phyloP scores from a whole-genome alignment of 1,139 yeast species.

The Taphrina communis region DNA sequence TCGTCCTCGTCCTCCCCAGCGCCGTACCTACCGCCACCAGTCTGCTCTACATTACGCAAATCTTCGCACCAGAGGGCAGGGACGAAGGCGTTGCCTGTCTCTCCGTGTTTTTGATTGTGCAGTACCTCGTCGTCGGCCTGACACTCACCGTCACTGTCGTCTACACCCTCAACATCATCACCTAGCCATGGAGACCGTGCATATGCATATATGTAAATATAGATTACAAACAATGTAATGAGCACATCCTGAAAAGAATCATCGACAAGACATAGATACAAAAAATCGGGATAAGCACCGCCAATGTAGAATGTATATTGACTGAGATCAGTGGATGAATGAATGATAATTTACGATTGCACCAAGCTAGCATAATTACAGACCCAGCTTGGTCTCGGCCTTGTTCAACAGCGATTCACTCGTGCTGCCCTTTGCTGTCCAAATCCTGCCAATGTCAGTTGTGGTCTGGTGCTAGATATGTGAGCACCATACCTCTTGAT shows the following conservation, averaged over 20 bases:
- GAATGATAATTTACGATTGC: background rate
- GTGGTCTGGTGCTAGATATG: background rate
- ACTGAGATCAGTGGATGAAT: background rate
- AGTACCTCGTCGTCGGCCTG: conserved; percentile 66
- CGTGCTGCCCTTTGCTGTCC: conserved; percentile 32
- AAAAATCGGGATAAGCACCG: background rate
- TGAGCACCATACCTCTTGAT: conserved; percentile 46
- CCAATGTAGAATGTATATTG: no score
- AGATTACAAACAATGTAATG: no score
- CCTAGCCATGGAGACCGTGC: background rate
- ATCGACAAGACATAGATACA: background rate
- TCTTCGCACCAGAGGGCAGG: conserved; percentile 68
- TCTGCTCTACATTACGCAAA: conserved; percentile 80
- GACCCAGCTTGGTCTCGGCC: conserved; percentile 34
- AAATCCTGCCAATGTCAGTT: conserved; percentile 1
- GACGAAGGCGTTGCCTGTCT: conserved; percentile 74
- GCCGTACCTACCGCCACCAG: conserved; percentile 89
- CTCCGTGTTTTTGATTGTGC: conserved; percentile 72
- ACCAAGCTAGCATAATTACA: conserved; percentile 6
- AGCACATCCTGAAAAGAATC: no score
- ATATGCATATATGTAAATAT: background rate
- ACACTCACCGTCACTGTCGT: conserved; percentile 62
- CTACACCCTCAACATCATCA: conserved; percentile 52
- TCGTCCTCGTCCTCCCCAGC: conserved; percentile 74
- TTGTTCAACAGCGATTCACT: conserved; percentile 20